phyloP scores from a whole-genome alignment of 2,329 filamentous ascomycete genomes.

The Trichoderma sp. region DNA sequence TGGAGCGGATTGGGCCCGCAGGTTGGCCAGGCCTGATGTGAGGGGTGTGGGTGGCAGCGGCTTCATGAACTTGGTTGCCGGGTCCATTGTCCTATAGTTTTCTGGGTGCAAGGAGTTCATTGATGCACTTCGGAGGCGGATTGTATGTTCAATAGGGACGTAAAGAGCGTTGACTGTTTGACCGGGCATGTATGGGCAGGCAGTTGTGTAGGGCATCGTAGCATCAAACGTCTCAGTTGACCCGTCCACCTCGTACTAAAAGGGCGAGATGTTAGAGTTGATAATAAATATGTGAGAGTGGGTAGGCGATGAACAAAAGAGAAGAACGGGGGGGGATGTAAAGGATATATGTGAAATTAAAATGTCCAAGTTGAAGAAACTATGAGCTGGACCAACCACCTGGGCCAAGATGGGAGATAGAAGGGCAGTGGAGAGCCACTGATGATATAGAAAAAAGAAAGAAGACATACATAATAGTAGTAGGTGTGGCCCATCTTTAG shows the following conservation, averaged over 20 bases:
- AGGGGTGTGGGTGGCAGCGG: slow-evolving; percentile 50
- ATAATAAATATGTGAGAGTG: neutral
- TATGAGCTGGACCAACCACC: neutral
- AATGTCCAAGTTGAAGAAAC: neutral
- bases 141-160: slow-evolving; percentile 67
- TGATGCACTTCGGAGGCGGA: slow-evolving; percentile 62
- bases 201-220: slow-evolving; percentile 67
- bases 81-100: slow-evolving; percentile 72
- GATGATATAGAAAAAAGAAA: slow-evolving; percentile 20
- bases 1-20: slow-evolving; percentile 27
- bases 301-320: neutral
- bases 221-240: slow-evolving; percentile 74
- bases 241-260: slow-evolving; percentile 80
- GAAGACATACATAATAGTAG: slow-evolving; percentile 76
- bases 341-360: neutral
- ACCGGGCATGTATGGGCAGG: slow-evolving; percentile 82
- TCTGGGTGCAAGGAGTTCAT: slow-evolving; percentile 56
- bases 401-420: neutral
- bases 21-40: neutral
- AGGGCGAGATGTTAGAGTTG: neutral
- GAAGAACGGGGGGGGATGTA: neutral
- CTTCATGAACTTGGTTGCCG: slow-evolving; percentile 69
- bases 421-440: neutral
- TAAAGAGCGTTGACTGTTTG: slow-evolving; percentile 82
- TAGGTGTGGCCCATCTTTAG: slow-evolving; percentile 91